These are phyloP conservation scores for Backusella mclennaniae DNA, from an alignment of 192 early-diverging fungal genomes.

Conservation along the genomic window DNA sequence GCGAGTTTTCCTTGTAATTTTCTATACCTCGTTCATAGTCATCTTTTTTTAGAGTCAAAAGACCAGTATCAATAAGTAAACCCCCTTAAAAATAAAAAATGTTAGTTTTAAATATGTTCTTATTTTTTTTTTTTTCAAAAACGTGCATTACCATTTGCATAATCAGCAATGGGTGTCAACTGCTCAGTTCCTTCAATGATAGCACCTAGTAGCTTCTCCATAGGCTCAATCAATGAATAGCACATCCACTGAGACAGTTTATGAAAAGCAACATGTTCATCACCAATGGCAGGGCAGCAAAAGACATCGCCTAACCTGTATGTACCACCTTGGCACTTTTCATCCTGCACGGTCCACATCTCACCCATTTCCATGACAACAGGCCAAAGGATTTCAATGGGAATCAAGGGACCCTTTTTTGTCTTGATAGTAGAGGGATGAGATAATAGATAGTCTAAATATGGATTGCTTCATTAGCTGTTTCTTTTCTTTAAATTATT, in stretches of 20 bases:
- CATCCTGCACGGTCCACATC: slow-evolving; percentile 80
- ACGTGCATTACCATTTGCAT: slow-evolving; percentile 65
- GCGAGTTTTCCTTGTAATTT: slow-evolving; percentile 47
- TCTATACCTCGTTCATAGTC: slow-evolving; percentile 57
- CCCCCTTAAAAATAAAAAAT: slow-evolving; percentile 52
- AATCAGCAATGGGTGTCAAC: slow-evolving; percentile 85
- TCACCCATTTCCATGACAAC: slow-evolving; percentile 74
- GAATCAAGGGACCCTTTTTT: slow-evolving; percentile 38
- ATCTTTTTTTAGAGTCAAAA: slow-evolving; percentile 59
- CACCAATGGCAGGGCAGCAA: slow-evolving; percentile 26
- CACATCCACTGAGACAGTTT: slow-evolving; percentile 95
- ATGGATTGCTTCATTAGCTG: not conserved
- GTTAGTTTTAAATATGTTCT: not conserved
- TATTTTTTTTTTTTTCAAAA: not conserved
- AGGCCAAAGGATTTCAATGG: slow-evolving; percentile 74
- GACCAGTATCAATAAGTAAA: slow-evolving; percentile 82
- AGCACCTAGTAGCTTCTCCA: slow-evolving; percentile 49
- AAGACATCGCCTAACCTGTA: slow-evolving; percentile 42
- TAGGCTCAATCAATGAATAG: slow-evolving; percentile 86
- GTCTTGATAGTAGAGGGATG: slow-evolving; percentile 49
- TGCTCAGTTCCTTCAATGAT: slow-evolving; percentile 62
- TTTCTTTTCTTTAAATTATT: not conserved
- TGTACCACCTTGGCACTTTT: slow-evolving; percentile 67
- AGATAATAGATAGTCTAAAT: slow-evolving; percentile 59
- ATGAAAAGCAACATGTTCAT: slow-evolving; percentile 75